phyloP scores from a whole-genome alignment of 2,329 filamentous ascomycete species.

The Dactylellina sp. region DNA sequence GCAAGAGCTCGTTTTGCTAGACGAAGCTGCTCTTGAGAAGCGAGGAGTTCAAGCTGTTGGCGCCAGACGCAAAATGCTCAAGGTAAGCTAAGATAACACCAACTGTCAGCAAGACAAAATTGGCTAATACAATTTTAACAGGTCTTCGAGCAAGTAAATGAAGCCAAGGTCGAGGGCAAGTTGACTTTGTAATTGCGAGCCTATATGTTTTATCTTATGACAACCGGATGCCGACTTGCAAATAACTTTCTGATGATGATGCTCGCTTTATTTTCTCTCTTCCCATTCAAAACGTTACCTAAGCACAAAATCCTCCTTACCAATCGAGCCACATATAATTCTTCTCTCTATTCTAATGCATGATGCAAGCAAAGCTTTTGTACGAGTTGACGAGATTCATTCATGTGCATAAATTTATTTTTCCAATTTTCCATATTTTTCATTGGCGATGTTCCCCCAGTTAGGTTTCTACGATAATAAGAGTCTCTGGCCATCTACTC shows the following conservation, averaged over 20 bases:
- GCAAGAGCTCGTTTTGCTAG: slow-evolving; percentile 89
- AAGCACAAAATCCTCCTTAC: slow-evolving; percentile 25
- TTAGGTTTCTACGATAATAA: slow-evolving; percentile 27
- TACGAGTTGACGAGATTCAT: slow-evolving; percentile 57
- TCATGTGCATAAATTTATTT: slow-evolving; percentile 56
- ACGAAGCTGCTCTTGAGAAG: slow-evolving; percentile 91
- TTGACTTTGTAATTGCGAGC: slow-evolving; percentile 63
- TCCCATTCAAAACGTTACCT: slow-evolving; percentile 33
- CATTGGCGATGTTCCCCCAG: slow-evolving; percentile 26
- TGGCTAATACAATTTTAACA: slow-evolving; percentile 61
- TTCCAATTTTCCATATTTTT: slow-evolving; percentile 14
- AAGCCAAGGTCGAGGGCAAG: slow-evolving; percentile 80
- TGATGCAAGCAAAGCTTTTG: slow-evolving; percentile 57
- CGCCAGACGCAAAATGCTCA: slow-evolving; percentile 96
- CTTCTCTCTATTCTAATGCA: slow-evolving; percentile 46
- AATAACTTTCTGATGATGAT: slow-evolving; percentile 7
- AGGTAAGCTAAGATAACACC: slow-evolving; percentile 70
- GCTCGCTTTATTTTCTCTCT: slow-evolving; percentile 30
- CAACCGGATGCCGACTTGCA: slow-evolving; percentile 3
- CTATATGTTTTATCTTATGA: slow-evolving; percentile 5
- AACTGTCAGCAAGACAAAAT: slow-evolving; percentile 9
- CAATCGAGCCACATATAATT: slow-evolving; percentile 26
- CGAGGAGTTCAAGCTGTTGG: slow-evolving; percentile 94
- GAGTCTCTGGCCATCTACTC: slow-evolving; percentile 26
- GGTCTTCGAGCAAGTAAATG: slow-evolving; percentile 95